Conservation (phyloP, 2,329 filamentous ascomycete species). For the Exophiala viscosa region DNA sequence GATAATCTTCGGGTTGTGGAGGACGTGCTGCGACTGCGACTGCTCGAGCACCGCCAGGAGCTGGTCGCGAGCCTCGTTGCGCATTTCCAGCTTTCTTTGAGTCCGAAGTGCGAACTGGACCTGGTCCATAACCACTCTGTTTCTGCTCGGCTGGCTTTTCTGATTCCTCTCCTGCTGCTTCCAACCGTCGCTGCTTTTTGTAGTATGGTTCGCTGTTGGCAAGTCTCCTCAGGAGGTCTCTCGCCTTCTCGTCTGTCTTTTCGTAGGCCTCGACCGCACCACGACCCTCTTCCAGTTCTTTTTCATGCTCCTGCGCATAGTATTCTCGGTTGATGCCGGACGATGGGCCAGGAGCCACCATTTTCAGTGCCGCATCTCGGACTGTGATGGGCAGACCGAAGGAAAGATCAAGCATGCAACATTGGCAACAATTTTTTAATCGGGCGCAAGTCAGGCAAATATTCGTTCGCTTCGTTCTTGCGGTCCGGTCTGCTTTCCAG, state of each 20-base stretch:
- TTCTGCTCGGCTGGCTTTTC: constrained; percentile 41
- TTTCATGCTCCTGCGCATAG: constrained; percentile 96
- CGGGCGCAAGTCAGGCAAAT: constrained; percentile 96
- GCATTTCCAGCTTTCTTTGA: constrained; percentile 41
- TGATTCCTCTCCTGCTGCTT: constrained; percentile 51
- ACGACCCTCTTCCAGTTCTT: constrained; percentile 86
- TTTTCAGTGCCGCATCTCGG: constrained; percentile 92
- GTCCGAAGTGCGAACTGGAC: constrained; percentile 74
- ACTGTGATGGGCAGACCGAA: constrained; percentile 94
- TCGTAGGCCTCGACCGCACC: constrained; percentile 86
- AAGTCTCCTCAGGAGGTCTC: constrained; percentile 77
- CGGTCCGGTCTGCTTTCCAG: constrained; percentile 89
- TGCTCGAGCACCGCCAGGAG: constrained; percentile 50
- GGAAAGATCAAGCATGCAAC: constrained; percentile 95
- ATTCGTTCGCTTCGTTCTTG: constrained; percentile 87
- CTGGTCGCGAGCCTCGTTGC: constrained; percentile 42
- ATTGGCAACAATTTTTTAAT: constrained; percentile 98
- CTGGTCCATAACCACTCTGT: constrained; percentile 56
- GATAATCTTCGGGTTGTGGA: constrained; percentile 77
- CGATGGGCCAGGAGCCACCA: constrained; percentile 89
- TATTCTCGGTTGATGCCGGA: constrained; percentile 95
- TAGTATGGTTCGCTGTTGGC: constrained; percentile 95
- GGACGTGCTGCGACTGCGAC: constrained; percentile 72
- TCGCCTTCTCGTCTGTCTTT: constrained; percentile 94
- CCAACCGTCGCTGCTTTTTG: constrained; percentile 75